Evolutionary conservation across 148 eudicot genomes (phyloP).

Genomic region (Selenicereus undatus): DNA sequence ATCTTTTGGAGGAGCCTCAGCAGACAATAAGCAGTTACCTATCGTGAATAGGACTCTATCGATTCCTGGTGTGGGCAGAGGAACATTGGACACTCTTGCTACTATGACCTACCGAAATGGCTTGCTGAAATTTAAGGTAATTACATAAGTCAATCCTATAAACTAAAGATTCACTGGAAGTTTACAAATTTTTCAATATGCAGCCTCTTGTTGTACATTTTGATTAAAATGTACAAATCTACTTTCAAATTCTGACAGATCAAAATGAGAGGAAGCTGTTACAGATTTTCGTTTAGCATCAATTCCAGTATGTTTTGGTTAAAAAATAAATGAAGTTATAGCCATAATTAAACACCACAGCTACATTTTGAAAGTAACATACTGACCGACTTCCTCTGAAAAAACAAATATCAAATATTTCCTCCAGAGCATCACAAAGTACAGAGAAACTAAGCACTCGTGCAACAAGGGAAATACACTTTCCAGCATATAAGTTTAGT

Average conservation of each 20-base stretch:
- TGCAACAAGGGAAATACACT: conserved; percentile 93
- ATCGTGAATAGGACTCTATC: conserved; percentile 84
- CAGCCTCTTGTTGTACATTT: background rate
- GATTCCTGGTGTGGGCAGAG: conserved; percentile 87
- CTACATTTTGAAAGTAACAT: background rate
- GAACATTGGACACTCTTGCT: conserved; percentile 64
- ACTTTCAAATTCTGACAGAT: background rate
- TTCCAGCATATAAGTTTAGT: conserved; percentile 76
- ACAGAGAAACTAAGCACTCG: conserved; percentile 70
- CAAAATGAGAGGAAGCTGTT: background rate
- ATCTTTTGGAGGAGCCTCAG: conserved; percentile 83
- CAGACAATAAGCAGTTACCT: conserved; percentile 82
- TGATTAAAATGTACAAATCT: background rate
- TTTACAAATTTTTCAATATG: background rate
- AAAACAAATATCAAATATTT: conserved; percentile 78
- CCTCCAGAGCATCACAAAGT: conserved; percentile 80
- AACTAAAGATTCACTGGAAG: background rate
- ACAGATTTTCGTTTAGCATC: background rate
- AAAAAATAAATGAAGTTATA: background rate
- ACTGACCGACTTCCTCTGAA: conserved; percentile 79
- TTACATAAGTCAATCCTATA: background rate
- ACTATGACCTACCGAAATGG: conserved; percentile 93
- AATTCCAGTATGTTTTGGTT: background rate
- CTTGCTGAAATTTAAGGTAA: conserved; percentile 63
- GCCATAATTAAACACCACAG: background rate